These are phyloP conservation scores for Poronia punctata DNA, from an alignment of 495 filamentous ascomycete species.

Conservation along the genomic window DNA sequence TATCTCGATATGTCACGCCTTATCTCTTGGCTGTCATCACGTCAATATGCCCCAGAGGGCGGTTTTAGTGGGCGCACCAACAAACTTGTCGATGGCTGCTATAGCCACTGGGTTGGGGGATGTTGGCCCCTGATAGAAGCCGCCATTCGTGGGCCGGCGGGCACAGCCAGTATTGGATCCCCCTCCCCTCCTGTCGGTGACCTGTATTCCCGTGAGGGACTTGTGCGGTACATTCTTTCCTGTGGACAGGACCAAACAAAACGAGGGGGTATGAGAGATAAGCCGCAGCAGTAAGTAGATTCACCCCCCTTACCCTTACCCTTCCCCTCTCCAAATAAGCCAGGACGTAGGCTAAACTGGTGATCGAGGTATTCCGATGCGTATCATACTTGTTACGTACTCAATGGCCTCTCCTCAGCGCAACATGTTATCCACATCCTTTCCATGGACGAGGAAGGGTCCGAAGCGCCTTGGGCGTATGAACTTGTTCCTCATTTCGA, in stretches of 20 bases:
- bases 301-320: slow-evolving; percentile 4
- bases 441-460: slow-evolving; percentile 30
- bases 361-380: slow-evolving; percentile 61
- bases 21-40: slow-evolving; percentile 77
- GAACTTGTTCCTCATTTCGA: slow-evolving; percentile 42
- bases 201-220: slow-evolving; percentile 76
- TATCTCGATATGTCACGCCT: slow-evolving; percentile 72
- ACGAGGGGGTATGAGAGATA: slow-evolving; percentile 82
- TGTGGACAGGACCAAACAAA: slow-evolving; percentile 69
- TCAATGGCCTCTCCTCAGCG: slow-evolving; percentile 74
- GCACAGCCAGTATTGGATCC: slow-evolving; percentile 19
- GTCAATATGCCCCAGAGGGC: slow-evolving; percentile 87
- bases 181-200: slow-evolving; percentile 26
- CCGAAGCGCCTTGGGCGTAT: slow-evolving; percentile 61
- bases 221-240: slow-evolving; percentile 78
- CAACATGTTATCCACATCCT: slow-evolving; percentile 69
- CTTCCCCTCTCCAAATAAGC: too few relatives aligned
- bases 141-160: slow-evolving; percentile 49
- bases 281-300: slow-evolving; percentile 73
- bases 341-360: slow-evolving; percentile 14
- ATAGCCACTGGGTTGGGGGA: slow-evolving; percentile 93
- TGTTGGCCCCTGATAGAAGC: slow-evolving; percentile 90
- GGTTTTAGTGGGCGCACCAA: slow-evolving; percentile 92
- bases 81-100: slow-evolving; percentile 96
- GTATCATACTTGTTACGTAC: slow-evolving; percentile 88